These are phyloP conservation scores for Orbilia oligospora DNA, from an alignment of 2,329 filamentous ascomycete genomes.

Conservation along the genomic window DNA sequence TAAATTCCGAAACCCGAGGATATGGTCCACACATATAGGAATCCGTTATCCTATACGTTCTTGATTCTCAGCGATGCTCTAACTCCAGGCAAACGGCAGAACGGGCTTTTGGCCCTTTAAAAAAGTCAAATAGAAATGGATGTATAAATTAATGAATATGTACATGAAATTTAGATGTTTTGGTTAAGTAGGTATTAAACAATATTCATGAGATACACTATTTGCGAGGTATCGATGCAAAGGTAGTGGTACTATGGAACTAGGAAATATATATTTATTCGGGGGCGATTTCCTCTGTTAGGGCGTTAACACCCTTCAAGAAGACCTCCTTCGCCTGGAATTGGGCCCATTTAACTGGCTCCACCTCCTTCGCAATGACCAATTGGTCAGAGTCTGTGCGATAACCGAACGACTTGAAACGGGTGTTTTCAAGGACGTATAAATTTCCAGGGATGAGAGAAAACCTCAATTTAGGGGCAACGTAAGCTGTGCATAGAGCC, in stretches of 20 bases:
- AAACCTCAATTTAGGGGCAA: neutral
- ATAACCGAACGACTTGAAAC: neutral
- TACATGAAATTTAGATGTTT: conserved; percentile 1
- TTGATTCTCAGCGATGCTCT: too few species aligned
- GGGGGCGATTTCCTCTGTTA: neutral
- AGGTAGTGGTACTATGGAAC: neutral
- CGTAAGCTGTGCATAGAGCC: neutral
- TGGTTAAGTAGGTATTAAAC: neutral
- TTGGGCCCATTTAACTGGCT: neutral
- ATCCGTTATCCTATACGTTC: too few species aligned
- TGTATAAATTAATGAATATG: conserved; percentile 10
- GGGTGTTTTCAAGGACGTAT: neutral
- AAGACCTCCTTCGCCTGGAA: neutral
- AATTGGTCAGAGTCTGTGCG: neutral
- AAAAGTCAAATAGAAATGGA: neutral
- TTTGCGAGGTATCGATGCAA: neutral
- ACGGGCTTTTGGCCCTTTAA: too few species aligned
- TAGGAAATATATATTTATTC: neutral
- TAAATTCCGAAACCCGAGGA: too few species aligned
- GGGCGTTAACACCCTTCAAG: neutral
- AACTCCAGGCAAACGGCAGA: too few species aligned
- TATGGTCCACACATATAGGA: too few species aligned
- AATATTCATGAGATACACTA: neutral
- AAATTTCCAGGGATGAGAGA: neutral
- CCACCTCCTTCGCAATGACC: neutral